Evolutionary conservation across 2,329 filamentous ascomycete species (phyloP), one percentile per base, ranked within the genome.

Genomic region (Stachybotrys echinatus): DNA sequence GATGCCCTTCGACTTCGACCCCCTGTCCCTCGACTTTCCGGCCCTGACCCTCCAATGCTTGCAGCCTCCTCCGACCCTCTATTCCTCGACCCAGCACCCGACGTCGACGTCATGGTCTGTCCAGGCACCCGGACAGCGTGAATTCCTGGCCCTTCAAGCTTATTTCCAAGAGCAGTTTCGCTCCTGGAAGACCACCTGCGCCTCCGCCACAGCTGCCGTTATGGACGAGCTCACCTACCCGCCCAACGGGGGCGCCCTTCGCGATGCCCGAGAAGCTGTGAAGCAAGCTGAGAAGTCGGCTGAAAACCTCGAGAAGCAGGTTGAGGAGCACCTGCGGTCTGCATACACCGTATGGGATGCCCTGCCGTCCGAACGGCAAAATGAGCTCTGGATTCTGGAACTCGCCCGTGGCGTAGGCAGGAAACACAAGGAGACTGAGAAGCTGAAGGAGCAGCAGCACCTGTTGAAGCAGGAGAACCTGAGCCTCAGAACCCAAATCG

Each of bases 1-100:
- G 8, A 72, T 74, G 57, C 81, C 83, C 3, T 85, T 86, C 59
- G 88, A 92, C 56, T 95, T 96, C 69, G 89, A 96, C 57, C 87
- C 92, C 31, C 81, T 92, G 53, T 78, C 87, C 5, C 83, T 95
- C 64, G 90, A 90, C 52, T 96, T 96, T 61, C 90, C 92, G 6
- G 85, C 88, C 6, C 78, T 97, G 39, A 90, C 87, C 34, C 80
- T 96, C 12, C 88, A 87, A 55, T 86, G 92, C 56, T 81, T 97
- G 1, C 83, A 87, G 34, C 78, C 88, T 10, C 90, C 92, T 3
- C 85, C 89, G 4, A 94, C 89, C 1, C 75, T 96, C 6, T 92
- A 92, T 70, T 87, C 89, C 10, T 81, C 85, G 1, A 89, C 86
- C 6, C 89, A 91, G 23, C 87, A 95, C 60, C 76, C 90, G 2